Percentiles rank a stretch among this genome's conserved stretches.
Conservation (phyloP, 768 basidiomycete species). For the Lactarius psammicola region DNA sequence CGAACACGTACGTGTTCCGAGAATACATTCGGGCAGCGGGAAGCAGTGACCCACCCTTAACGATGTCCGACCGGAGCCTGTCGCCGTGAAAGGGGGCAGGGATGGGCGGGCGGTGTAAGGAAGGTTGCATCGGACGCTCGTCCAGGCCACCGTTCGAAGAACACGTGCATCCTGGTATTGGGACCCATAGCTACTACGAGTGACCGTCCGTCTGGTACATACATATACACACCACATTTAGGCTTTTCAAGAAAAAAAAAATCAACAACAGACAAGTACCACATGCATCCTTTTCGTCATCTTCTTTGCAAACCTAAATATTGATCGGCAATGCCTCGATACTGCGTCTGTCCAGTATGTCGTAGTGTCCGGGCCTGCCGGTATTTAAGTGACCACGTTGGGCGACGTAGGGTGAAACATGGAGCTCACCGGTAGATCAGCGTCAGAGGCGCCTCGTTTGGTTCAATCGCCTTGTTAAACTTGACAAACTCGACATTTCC, state of each 20-base stretch:
- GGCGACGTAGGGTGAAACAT: not conserved
- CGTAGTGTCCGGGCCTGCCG: slow-evolving; percentile 82
- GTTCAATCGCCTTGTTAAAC: slow-evolving; percentile 51
- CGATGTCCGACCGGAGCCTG: too few species aligned
- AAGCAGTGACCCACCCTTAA: too few species aligned
- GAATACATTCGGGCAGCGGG: too few species aligned
- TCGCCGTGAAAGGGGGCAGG: too few species aligned
- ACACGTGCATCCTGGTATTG: not conserved
- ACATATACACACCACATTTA: slow-evolving; percentile 1
- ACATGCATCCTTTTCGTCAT: not conserved
- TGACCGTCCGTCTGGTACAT: not conserved
- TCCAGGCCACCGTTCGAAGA: not conserved
- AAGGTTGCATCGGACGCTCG: too few species aligned
- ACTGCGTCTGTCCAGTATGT: slow-evolving; percentile 52
- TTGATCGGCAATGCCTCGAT: slow-evolving; percentile 29
- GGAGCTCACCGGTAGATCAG: slow-evolving; percentile 70
- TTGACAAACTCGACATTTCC: slow-evolving; percentile 65
- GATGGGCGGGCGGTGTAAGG: too few species aligned
- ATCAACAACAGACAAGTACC: not conserved
- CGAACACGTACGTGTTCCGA: too few species aligned
- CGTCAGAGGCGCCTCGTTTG: slow-evolving; percentile 51
- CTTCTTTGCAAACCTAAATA: not conserved
- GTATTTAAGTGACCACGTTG: slow-evolving; percentile 11
- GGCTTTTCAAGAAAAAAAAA: not conserved
- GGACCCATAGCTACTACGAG: not conserved